Evolutionary conservation across 106 monocot species (phyloP).

Genomic region (Triglochin maritima): DNA sequence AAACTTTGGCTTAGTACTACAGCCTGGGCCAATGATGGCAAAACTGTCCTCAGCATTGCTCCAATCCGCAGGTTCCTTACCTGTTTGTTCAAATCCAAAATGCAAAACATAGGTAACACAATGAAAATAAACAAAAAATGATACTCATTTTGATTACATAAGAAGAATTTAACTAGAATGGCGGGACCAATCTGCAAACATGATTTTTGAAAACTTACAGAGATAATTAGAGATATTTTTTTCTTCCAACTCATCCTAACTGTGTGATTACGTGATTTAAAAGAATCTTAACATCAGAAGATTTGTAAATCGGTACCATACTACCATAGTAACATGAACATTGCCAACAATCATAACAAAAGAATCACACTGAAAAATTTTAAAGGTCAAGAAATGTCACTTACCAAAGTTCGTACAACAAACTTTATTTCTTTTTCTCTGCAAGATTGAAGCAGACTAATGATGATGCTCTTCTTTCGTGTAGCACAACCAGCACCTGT

Average conservation of each 20-base stretch:
- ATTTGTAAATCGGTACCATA: too few species aligned
- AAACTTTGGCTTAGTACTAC: too few species aligned
- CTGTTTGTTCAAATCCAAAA: constrained; percentile 13
- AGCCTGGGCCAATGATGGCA: constrained; percentile 86
- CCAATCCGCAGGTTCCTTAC: constrained; percentile 87
- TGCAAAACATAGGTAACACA: neutral
- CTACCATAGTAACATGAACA: too few species aligned
- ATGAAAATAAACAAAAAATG: neutral
- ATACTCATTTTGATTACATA: too few species aligned
- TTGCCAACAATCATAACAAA: neutral
- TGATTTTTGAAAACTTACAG: too few species aligned
- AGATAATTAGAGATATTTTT: too few species aligned
- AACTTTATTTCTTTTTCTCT: constrained; percentile 98
- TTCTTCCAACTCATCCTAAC: too few species aligned
- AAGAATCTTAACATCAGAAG: too few species aligned
- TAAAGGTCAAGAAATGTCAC: neutral
- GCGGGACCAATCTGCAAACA: too few species aligned
- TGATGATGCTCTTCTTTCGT: constrained; percentile 55
- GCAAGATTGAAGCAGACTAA: constrained; percentile 68
- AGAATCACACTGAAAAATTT: neutral
- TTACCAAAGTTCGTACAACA: constrained; percentile 82
- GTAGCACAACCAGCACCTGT: constrained; percentile 64
- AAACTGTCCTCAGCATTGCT: constrained; percentile 91
- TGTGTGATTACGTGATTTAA: too few species aligned
- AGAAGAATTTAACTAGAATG: too few species aligned